Evolutionary conservation across 805 yeast species (phyloP).

Genomic region (Kuraishia cidri): DNA sequence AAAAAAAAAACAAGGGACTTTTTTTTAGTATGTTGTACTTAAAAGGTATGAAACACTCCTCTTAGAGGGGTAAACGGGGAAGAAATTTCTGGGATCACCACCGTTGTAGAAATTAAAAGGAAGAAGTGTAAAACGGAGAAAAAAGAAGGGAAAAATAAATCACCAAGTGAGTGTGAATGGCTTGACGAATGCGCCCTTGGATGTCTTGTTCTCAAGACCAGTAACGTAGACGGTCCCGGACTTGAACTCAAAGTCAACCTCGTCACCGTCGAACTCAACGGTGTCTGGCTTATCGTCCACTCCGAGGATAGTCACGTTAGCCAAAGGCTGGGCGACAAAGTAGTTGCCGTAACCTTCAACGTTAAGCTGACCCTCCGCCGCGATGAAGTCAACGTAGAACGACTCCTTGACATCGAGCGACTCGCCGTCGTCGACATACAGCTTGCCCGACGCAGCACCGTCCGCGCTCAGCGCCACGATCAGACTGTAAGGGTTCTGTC

Average conservation of each 20-base stretch:
- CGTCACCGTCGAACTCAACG: conserved; percentile 8
- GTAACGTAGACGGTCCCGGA: conserved; percentile 12
- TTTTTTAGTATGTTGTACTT: no score
- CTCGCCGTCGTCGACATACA: conserved; percentile 18
- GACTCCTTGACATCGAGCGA: conserved; percentile 9
- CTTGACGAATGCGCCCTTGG: conserved; percentile 11
- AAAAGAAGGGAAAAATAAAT: no score
- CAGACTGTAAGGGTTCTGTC: conserved; percentile 14
- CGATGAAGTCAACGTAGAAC: conserved; percentile 12
- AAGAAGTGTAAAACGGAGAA: not conserved
- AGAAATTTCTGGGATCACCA: no score
- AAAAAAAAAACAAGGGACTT: no score
- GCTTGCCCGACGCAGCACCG: conserved; percentile 11
- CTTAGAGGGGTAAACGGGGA: no score
- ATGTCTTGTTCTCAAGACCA: conserved; percentile 9
- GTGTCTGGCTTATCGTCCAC: conserved; percentile 9
- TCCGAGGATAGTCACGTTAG: conserved; percentile 14
- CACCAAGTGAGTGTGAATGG: conserved; percentile 13
- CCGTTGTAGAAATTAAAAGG: no score
- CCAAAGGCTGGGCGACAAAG: conserved; percentile 10
- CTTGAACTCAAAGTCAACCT: conserved; percentile 8
- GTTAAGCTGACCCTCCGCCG: conserved; percentile 5
- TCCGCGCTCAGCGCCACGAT: conserved; percentile 14
- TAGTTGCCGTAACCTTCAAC: conserved; percentile 10
- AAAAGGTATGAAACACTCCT: no score